These are phyloP conservation scores for Pseudocercospora pini-densiflorae DNA, from an alignment of 2,329 filamentous ascomycete species.

Conservation along the genomic window DNA sequence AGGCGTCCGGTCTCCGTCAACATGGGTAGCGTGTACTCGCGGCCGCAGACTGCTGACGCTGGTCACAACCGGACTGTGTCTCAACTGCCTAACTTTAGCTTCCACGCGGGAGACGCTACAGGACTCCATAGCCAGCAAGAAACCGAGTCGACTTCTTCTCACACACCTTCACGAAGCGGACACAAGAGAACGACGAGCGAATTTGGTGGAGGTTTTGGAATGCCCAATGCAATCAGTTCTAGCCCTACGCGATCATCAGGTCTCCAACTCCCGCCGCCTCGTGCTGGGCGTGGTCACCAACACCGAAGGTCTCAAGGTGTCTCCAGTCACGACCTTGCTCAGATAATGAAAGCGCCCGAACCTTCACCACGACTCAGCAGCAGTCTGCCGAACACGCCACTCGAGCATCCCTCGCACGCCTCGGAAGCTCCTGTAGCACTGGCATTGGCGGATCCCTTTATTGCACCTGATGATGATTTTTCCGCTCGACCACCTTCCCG, in stretches of 20 bases:
- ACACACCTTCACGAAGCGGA: constrained; percentile 61
- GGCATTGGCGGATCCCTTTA: constrained; percentile 17
- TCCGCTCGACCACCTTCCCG: constrained; percentile 52
- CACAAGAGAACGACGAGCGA: constrained; percentile 83
- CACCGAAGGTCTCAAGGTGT: constrained; percentile 83
- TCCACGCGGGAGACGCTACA: constrained; percentile 51
- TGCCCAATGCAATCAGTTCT: constrained; percentile 65
- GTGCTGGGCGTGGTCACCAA: constrained; percentile 55
- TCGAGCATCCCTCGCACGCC: constrained; percentile 31
- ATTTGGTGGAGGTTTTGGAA: constrained; percentile 75
- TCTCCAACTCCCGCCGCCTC: constrained; percentile 43
- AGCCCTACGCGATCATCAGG: constrained; percentile 70
- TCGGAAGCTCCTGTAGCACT: neutral
- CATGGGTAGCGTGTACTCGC: constrained; percentile 33
- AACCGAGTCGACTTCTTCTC: constrained; percentile 29
- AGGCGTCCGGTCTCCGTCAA: constrained; percentile 41
- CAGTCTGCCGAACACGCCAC: constrained; percentile 41
- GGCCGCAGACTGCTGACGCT: constrained; percentile 43
- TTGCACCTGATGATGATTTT: constrained; percentile 33
- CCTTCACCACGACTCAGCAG: constrained; percentile 34
- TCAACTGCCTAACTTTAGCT: constrained; percentile 55
- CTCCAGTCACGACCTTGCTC: constrained; percentile 79
- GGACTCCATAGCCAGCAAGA: constrained; percentile 35
- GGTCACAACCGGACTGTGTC: too few species aligned
- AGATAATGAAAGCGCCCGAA: constrained; percentile 62